Percentiles rank a stretch among this genome's conserved stretches.
These are phyloP conservation scores for Porcisia deanei DNA, from an alignment of 208 protist species.

Conservation along the genomic window DNA sequence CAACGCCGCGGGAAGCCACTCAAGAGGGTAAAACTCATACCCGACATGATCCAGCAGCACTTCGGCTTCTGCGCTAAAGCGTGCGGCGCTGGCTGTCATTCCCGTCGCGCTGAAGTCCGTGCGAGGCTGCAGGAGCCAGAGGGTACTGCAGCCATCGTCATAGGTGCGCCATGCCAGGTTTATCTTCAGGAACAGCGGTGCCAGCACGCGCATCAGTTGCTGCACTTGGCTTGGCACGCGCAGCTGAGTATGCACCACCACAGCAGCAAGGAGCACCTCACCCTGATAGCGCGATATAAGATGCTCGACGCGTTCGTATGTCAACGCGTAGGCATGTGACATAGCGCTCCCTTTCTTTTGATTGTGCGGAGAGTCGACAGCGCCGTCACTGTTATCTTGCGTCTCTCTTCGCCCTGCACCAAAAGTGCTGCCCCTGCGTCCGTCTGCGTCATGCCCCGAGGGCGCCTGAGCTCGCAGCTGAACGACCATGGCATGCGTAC, in stretches of 20 bases:
- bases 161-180: conserved; percentile 19
- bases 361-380: background rate
- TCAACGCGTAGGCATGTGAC: conserved; percentile 22
- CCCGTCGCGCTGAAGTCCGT: background rate
- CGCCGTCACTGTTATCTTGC: background rate
- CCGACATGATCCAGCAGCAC: conserved; percentile 66
- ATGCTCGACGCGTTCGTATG: conserved; percentile 38
- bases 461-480: conserved; percentile 64
- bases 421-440: background rate
- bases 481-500: conserved; percentile 64
- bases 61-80: conserved; percentile 58
- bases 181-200: conserved; percentile 52
- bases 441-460: background rate
- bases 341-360: background rate
- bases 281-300: conserved; percentile 59
- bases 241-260: conserved; percentile 80
- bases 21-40: conserved; percentile 84
- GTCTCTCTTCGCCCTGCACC: conserved; percentile 7
- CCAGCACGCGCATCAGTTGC: conserved; percentile 61
- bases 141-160: conserved; percentile 23
- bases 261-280: conserved; percentile 72
- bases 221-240: conserved; percentile 64
- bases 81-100: conserved; percentile 4
- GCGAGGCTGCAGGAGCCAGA: conserved; percentile 23
- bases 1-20: conserved; percentile 65